phyloP scores from a whole-genome alignment of 2,329 filamentous ascomycete genomes.

The Aspergillus floridensis region DNA sequence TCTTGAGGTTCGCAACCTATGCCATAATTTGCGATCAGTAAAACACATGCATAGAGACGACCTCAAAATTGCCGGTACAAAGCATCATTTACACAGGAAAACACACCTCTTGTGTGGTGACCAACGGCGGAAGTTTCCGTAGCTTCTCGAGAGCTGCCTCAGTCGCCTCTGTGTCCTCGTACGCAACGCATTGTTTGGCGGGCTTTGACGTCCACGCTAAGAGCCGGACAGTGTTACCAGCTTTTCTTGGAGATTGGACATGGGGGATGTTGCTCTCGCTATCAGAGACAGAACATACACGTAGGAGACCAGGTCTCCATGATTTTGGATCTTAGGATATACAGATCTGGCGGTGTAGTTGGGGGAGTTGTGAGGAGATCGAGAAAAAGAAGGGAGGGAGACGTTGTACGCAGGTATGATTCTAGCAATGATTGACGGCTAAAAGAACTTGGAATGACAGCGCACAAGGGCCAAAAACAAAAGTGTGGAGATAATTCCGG shows the following conservation, averaged over 20 bases:
- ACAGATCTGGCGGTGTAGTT: too few relatives aligned
- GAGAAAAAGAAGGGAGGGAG: too few relatives aligned
- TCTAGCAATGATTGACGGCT: too few relatives aligned
- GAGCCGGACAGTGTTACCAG: not conserved
- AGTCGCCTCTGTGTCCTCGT: conserved; percentile 43
- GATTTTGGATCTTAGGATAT: not conserved
- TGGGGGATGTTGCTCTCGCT: too few relatives aligned
- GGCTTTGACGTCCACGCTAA: conserved; percentile 26
- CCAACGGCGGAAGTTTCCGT: conserved; percentile 46
- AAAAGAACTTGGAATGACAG: too few relatives aligned
- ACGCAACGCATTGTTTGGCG: conserved; percentile 32
- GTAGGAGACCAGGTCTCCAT: conserved; percentile 19
- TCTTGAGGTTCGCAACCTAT: conserved; percentile 71
- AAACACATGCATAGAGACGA: not conserved
- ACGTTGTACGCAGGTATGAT: too few relatives aligned
- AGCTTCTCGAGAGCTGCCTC: conserved; percentile 42
- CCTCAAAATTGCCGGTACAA: too few relatives aligned
- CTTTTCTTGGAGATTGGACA: too few relatives aligned
- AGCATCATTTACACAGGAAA: not conserved
- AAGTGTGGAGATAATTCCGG: too few relatives aligned
- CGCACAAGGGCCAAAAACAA: too few relatives aligned
- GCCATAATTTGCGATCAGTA: conserved; percentile 7
- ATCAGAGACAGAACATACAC: conserved; percentile 11
- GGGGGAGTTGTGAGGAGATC: not conserved
- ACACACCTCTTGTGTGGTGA: conserved; percentile 46